A percentile compares a stretch with the other conserved stretches of the same genome.
phyloP scores from a whole-genome alignment of 208 protist genomes.

The Crithidia sp. region DNA sequence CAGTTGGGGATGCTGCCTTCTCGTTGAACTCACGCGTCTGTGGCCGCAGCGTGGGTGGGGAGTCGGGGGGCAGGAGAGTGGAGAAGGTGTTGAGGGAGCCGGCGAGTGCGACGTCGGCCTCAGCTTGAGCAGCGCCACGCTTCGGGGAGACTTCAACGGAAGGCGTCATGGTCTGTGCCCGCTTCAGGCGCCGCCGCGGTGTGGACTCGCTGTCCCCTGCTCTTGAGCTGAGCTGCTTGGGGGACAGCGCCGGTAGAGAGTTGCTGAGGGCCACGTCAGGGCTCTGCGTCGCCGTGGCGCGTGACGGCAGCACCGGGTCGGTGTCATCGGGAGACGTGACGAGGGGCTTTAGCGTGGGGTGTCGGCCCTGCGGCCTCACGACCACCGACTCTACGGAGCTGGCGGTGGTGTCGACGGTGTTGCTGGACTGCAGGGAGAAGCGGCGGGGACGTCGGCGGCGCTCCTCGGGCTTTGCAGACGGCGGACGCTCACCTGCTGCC shows the following conservation, averaged over 20 bases:
- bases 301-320: neutral
- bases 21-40: slow-evolving; percentile 6
- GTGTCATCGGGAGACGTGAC: neutral
- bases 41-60: slow-evolving; percentile 6
- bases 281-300: neutral
- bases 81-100: neutral
- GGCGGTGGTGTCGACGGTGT: neutral
- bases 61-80: neutral
- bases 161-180: neutral
- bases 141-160: neutral
- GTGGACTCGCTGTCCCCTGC: too few relatives aligned
- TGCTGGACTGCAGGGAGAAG: neutral
- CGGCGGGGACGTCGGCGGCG: neutral
- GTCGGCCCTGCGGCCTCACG: neutral
- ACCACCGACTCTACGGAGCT: slow-evolving; percentile 5
- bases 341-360: slow-evolving; percentile 3
- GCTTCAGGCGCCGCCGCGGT: neutral
- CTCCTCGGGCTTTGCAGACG: neutral
- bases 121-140: neutral
- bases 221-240: neutral
- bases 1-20: slow-evolving; percentile 1
- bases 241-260: neutral
- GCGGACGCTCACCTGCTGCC: neutral
- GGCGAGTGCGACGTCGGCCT: neutral
- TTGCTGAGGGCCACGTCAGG: neutral